A percentile compares a stretch with the other conserved stretches of the same genome.
phyloP scores from a whole-genome alignment of 495 filamentous ascomycete genomes.

The Penicillium desertorum region DNA sequence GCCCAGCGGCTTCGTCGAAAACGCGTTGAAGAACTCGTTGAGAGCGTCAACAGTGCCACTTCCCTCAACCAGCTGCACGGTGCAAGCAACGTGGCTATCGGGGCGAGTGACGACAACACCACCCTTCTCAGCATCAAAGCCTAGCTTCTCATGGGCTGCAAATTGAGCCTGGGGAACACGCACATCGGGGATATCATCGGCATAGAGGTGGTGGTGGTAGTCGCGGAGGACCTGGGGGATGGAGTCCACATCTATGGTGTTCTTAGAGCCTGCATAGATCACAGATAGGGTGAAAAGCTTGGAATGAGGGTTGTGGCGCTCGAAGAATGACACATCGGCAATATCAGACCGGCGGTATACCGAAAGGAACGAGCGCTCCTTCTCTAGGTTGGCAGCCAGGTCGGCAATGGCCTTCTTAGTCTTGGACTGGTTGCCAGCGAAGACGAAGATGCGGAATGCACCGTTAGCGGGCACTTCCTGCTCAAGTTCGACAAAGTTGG shows the following conservation, averaged over 20 bases:
- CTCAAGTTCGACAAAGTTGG: constrained; percentile 83
- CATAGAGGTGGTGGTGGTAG: constrained; percentile 82
- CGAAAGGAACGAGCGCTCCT: constrained; percentile 67
- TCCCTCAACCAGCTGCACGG: constrained; percentile 70
- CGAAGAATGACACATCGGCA: constrained; percentile 68
- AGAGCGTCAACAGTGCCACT: constrained; percentile 76
- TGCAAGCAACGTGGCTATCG: constrained; percentile 81
- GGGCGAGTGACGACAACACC: constrained; percentile 80
- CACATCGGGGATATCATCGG: constrained; percentile 77
- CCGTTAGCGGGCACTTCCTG: constrained; percentile 87
- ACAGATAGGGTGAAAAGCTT: constrained; percentile 75
- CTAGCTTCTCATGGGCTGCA: constrained; percentile 84
- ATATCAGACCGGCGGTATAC: constrained; percentile 62
- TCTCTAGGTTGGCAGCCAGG: constrained; percentile 61
- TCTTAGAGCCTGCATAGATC: constrained; percentile 64
- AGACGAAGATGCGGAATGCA: constrained; percentile 81
- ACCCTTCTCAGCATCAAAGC: constrained; percentile 68
- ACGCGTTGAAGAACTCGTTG: constrained; percentile 76
- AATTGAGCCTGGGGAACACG: constrained; percentile 65
- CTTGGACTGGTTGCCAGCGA: constrained; percentile 65
- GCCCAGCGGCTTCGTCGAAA: constrained; percentile 49
- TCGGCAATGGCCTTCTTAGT: constrained; percentile 64
- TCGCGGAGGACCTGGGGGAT: constrained; percentile 67
- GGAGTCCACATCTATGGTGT: constrained; percentile 61
- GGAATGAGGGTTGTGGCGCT: constrained; percentile 79